A percentile compares a stretch with the other conserved stretches of the same genome.
Evolutionary conservation across 2,329 filamentous ascomycete species (phyloP).

Genomic region (Basipetospora chlamydospora): DNA sequence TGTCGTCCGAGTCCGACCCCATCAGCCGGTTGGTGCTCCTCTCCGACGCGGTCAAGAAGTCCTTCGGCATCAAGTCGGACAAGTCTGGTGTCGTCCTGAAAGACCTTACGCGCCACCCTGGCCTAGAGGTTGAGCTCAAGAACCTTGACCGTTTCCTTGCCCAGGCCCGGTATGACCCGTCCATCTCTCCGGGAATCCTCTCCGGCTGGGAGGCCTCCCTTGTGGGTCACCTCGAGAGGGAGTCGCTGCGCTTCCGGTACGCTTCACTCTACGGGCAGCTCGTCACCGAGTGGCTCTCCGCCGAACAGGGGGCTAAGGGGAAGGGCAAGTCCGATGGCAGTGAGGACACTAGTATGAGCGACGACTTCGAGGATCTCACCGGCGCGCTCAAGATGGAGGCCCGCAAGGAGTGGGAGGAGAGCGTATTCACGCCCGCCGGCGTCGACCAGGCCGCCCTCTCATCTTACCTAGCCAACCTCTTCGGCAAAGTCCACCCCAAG

Average conservation of each 20-base stretch:
- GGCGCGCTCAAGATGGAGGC: constrained; percentile 14
- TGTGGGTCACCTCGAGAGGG: constrained; percentile 22
- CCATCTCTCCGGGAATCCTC: constrained; percentile 20
- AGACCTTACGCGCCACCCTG: constrained; percentile 11
- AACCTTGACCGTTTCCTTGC: constrained; percentile 25
- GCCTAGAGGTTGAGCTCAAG: constrained; percentile 19
- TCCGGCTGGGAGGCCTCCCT: constrained; percentile 20
- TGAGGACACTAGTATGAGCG: too few relatives aligned
- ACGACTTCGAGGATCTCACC: not conserved
- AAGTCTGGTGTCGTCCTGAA: constrained; percentile 13
- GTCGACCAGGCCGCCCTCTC: constrained; percentile 23
- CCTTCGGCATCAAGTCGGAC: constrained; percentile 18
- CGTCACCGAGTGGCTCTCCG: constrained; percentile 31
- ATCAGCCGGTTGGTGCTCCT: constrained; percentile 18
- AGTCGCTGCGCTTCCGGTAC: constrained; percentile 27
- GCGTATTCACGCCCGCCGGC: constrained; percentile 24
- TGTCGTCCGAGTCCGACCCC: constrained; percentile 11
- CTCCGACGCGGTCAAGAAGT: constrained; percentile 20
- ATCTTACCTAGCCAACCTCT: constrained; percentile 25
- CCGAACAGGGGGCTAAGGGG: constrained; percentile 9
- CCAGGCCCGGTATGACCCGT: constrained; percentile 25
- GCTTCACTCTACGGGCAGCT: constrained; percentile 29
- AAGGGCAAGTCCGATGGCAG: not conserved
- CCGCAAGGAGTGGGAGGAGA: constrained; percentile 25
- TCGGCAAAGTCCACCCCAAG: constrained; percentile 16